Percentiles rank a stretch among this genome's conserved stretches.
Conservation (phyloP, 768 basidiomycete species). For the Termitomyces sp. region DNA sequence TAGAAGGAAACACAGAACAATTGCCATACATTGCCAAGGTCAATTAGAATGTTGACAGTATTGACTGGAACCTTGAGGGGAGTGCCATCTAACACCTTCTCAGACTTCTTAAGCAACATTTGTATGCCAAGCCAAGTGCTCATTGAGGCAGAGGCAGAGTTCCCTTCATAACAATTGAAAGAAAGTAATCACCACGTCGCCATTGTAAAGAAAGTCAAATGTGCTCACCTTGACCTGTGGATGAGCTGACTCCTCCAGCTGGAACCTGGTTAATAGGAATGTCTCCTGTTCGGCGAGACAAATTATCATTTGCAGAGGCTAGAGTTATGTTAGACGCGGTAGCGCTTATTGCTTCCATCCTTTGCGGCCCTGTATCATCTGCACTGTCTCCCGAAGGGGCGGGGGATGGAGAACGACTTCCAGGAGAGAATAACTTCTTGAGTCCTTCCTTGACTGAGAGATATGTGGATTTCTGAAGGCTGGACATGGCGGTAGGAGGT, state of each 20-base stretch:
- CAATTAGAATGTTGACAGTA: not conserved
- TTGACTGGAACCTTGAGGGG: not conserved
- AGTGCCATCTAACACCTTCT: not conserved
- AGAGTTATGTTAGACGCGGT: not conserved
- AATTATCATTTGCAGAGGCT: not conserved
- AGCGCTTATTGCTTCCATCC: not conserved
- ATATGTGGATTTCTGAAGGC: not conserved
- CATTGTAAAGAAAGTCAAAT: not conserved
- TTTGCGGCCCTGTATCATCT: not conserved
- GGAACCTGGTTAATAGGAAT: not conserved
- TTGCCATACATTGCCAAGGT: not conserved
- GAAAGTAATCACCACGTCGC: not conserved
- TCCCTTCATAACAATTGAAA: not conserved
- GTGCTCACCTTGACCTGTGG: not conserved
- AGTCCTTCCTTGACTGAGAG: not conserved
- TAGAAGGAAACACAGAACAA: not conserved
- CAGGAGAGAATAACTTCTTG: not conserved
- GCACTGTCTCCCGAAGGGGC: not conserved
- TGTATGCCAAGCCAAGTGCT: not conserved
- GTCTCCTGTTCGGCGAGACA: not conserved
- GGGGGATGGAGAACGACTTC: not conserved
- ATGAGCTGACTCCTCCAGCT: not conserved
- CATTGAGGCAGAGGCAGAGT: not conserved
- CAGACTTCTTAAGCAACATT: not conserved
- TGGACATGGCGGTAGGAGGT: not conserved